Conservation (phyloP, 805 yeast genomes). For the Komagataella pseudopastoris region DNA sequence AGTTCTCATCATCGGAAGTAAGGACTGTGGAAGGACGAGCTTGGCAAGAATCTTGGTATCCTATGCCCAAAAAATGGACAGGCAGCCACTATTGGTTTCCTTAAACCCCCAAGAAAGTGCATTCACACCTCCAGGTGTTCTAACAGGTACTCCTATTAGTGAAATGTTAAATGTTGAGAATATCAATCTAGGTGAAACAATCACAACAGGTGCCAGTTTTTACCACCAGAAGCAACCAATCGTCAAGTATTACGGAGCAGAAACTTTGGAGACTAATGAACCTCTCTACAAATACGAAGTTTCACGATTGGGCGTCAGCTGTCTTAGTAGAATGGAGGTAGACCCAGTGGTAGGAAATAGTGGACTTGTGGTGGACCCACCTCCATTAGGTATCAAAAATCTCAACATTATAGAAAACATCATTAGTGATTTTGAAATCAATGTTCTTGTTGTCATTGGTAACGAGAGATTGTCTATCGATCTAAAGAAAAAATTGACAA, state of each 20-base stretch:
- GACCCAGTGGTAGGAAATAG: conserved; percentile 31
- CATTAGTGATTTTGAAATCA: conserved; percentile 43
- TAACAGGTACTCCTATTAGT: conserved; percentile 74
- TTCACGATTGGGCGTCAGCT: conserved; percentile 23
- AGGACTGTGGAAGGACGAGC: conserved; percentile 68
- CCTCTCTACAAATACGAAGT: conserved; percentile 37
- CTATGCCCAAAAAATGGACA: conserved; percentile 63
- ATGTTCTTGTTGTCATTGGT: conserved; percentile 57
- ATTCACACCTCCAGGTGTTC: conserved; percentile 58
- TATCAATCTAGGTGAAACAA: conserved; percentile 61
- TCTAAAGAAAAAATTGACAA: conserved; percentile 34
- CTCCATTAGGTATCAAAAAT: conserved; percentile 41
- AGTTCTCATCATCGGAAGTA: conserved; percentile 65
- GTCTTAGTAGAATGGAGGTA: conserved; percentile 30
- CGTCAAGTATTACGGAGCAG: conserved; percentile 72
- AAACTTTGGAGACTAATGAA: conserved; percentile 39
- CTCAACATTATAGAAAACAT: conserved; percentile 38
- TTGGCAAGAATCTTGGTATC: conserved; percentile 54
- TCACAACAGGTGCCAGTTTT: conserved; percentile 61
- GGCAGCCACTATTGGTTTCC: conserved; percentile 61
- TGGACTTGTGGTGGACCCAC: conserved; percentile 67
- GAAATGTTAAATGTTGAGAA: conserved; percentile 69
- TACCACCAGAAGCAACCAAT: conserved; percentile 83
- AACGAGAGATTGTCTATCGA: conserved; percentile 58
- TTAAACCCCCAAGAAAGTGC: conserved; percentile 54